Evolutionary conservation across 1,139 yeast species (phyloP).

Genomic region (Eremothecium cymbalariae): DNA sequence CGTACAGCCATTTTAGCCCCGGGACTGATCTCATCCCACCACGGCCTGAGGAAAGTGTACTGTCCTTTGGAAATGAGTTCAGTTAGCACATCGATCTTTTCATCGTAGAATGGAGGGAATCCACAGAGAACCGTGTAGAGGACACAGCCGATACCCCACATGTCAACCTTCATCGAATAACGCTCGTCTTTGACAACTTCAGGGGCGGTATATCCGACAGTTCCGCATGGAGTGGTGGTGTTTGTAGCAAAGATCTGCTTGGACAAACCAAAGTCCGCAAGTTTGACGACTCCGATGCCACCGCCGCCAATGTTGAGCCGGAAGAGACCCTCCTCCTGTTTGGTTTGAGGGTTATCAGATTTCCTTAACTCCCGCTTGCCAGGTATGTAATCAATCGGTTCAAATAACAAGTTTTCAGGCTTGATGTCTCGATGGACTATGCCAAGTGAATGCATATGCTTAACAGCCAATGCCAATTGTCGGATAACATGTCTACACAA

Average conservation of each 20-base stretch:
- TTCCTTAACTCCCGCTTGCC: slow-evolving; percentile 46
- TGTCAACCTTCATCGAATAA: slow-evolving; percentile 85
- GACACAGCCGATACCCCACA: slow-evolving; percentile 96
- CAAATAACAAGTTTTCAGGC: slow-evolving; percentile 84
- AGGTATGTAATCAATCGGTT: slow-evolving; percentile 60
- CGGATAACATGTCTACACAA: slow-evolving; percentile 74
- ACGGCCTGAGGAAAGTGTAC: slow-evolving; percentile 74
- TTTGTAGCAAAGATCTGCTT: slow-evolving; percentile 64
- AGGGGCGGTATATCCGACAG: slow-evolving; percentile 89
- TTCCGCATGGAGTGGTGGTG: slow-evolving; percentile 83
- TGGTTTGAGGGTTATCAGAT: slow-evolving; percentile 64
- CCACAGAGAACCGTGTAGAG: slow-evolving; percentile 86
- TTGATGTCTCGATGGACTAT: slow-evolving; percentile 93
- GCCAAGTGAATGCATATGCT: slow-evolving; percentile 74
- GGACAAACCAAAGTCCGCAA: slow-evolving; percentile 91
- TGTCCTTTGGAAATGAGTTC: slow-evolving; percentile 78
- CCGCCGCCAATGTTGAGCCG: slow-evolving; percentile 79
- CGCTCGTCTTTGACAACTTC: slow-evolving; percentile 83
- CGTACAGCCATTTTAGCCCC: slow-evolving; percentile 78
- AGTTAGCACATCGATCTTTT: slow-evolving; percentile 70
- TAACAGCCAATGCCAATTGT: slow-evolving; percentile 77
- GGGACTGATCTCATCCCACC: slow-evolving; percentile 91
- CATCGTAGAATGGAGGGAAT: slow-evolving; percentile 94
- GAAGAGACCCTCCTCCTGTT: slow-evolving; percentile 82
- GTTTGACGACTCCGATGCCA: slow-evolving; percentile 73